Evolutionary conservation across 345 rosid species (phyloP).

Genomic region (Melastoma malabathricum): DNA sequence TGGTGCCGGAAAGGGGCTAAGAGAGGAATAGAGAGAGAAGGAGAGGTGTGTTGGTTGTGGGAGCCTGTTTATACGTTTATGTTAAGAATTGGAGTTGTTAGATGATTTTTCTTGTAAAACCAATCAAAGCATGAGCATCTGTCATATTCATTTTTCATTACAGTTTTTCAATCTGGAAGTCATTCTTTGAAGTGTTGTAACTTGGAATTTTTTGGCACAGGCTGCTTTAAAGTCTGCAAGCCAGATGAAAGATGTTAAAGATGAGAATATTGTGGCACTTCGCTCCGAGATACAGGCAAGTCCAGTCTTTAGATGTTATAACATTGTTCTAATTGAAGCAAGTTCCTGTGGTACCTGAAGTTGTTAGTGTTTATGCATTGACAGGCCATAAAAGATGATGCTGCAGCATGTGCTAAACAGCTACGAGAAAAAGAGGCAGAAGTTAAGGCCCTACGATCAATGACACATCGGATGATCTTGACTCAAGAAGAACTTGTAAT

Average conservation of each 20-base stretch:
- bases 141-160: too few relatives aligned
- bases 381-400: conserved; percentile 66
- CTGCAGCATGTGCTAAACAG: conserved; percentile 49
- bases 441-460: conserved; percentile 61
- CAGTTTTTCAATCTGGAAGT: too few relatives aligned
- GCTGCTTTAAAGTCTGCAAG: too few relatives aligned
- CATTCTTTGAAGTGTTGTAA: too few relatives aligned
- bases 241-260: conserved; percentile 40
- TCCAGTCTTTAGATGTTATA: conserved; percentile 5
- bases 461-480: conserved; percentile 52
- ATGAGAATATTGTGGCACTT: conserved; percentile 59
- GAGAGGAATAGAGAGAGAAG: too few relatives aligned
- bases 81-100: too few relatives aligned
- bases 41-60: too few relatives aligned
- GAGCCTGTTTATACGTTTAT: too few relatives aligned
- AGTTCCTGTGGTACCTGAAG: conserved; percentile 8
- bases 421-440: conserved; percentile 83
- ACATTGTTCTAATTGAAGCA: conserved; percentile 6
- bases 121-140: too few relatives aligned
- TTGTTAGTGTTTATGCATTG: conserved; percentile 8
- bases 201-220: too few relatives aligned
- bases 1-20: too few relatives aligned
- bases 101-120: too few relatives aligned
- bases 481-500: conserved; percentile 47
- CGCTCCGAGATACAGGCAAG: conserved; percentile 74